Base-by-base conservation (phyloP, 208 protist genomes). In the Wallacemonas rigidus region DNA sequence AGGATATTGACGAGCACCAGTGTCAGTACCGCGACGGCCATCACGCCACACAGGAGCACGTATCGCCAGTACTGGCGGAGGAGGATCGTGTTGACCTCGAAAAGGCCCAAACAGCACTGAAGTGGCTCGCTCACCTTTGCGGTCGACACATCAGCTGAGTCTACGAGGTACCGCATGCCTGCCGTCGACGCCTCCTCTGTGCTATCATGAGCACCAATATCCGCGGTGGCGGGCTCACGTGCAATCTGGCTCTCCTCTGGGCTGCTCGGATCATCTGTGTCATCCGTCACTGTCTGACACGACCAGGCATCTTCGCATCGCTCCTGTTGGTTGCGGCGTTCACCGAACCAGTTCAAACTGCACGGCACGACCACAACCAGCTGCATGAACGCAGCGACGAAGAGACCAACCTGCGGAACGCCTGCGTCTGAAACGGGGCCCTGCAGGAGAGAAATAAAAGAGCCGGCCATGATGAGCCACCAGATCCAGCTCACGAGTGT, bases 401-500 rank as follows among this genome's bases (percentile, higher is more conserved):
- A 88, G 48, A 85, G 74, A 48, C 78, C 79, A 47, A 89, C 73
- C 41, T 82, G 74, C 65, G 76, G 70, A 47, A 79, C 67, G 38
- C 78, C 76, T 2, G 38, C 38, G 67, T 94, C 89, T 8, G 86
- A 69, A 9, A 92, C 73, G 1, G 89, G 86, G 7, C 86, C 86
- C 26, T 81, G 58, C 36, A 94, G 71, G 26, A 85, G 71, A 7
- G 81, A 77, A 36, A 90, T 69, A 62, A 89, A 55, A 8, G 72
- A 57, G 5, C 84, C 89, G 5, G 82, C 1, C 73, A 90, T 81
- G 48, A 85, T 83, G 48, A 77, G 82, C 70, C 81, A 77, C 86
- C 84, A 92, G 11, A 94, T 73, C 79, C 83, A 92, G 51, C 77
- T 83, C 14, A 94, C 82, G 39, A 94, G 71, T 11, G 80, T 35